phyloP scores from a whole-genome alignment of 768 basidiomycete species.

The Tricholoma bakamatsutake region DNA sequence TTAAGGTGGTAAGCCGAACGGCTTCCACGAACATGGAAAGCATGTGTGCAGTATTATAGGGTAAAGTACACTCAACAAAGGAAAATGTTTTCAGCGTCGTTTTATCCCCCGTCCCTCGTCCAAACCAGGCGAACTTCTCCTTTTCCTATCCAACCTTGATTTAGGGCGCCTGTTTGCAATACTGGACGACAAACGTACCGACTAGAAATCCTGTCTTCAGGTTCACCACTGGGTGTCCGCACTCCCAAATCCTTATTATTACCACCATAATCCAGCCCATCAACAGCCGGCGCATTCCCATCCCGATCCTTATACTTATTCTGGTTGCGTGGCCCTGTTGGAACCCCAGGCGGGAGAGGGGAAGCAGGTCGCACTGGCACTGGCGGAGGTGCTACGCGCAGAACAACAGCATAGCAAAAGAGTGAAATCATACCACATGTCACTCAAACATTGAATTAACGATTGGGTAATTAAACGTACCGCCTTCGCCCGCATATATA shows the following conservation, averaged over 20 bases:
- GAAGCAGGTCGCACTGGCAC: slow-evolving; percentile 73
- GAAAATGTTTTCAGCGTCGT: slow-evolving; percentile 43
- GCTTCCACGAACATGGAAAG: neutral
- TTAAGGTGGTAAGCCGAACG: neutral
- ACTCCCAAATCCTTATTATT: slow-evolving; percentile 36
- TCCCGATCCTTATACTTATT: slow-evolving; percentile 90
- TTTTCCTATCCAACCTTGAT: slow-evolving; percentile 43
- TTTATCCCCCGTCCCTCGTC: slow-evolving; percentile 67
- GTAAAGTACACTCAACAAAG: slow-evolving; percentile 2
- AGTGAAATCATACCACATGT: slow-evolving; percentile 7
- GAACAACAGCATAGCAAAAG: neutral
- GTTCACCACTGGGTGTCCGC: slow-evolving; percentile 59
- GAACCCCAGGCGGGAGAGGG: slow-evolving; percentile 80
- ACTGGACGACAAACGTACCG: slow-evolving; percentile 33
- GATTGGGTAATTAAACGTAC: slow-evolving; percentile 21
- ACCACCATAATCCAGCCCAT: slow-evolving; percentile 85
- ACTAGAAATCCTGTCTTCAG: slow-evolving; percentile 59
- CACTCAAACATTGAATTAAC: slow-evolving; percentile 9
- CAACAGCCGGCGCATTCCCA: slow-evolving; percentile 77
- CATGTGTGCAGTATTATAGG: neutral
- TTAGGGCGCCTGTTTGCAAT: neutral
- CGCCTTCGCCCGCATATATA: slow-evolving; percentile 30
- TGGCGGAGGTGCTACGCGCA: slow-evolving; percentile 30
- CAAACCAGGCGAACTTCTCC: slow-evolving; percentile 64
- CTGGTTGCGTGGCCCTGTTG: slow-evolving; percentile 83